Conservation (phyloP, 805 yeast species). For the Yarrowia porcina region DNA sequence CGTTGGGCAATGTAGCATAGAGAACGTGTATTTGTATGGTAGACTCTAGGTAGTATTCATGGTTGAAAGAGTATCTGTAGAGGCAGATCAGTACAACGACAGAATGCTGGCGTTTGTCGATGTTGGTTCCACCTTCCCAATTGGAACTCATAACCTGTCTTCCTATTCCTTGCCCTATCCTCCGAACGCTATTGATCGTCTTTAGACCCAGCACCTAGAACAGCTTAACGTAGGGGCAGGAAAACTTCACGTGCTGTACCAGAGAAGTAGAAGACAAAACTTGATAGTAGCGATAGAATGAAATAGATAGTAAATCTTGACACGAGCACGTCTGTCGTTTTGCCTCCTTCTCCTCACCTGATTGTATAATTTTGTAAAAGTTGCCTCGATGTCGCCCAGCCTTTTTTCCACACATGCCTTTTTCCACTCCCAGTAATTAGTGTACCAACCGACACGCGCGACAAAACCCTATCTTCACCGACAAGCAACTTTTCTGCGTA, state of each 20-base stretch:
- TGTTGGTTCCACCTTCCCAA: too few species aligned
- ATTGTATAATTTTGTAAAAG: not conserved
- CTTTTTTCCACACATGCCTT: not conserved
- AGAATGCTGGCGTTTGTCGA: too few species aligned
- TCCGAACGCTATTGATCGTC: not conserved
- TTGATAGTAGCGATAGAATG: too few species aligned
- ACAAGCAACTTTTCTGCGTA: constrained; percentile 19
- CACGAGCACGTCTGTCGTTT: not conserved
- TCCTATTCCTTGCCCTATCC: not conserved
- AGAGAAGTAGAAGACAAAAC: too few species aligned
- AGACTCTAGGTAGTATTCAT: too few species aligned
- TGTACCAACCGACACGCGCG: constrained; percentile 9
- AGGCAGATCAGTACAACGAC: too few species aligned
- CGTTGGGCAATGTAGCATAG: too few species aligned
- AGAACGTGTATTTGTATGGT: too few species aligned
- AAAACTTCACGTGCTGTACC: constrained; percentile 5
- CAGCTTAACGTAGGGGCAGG: constrained; percentile 1
- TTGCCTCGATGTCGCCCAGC: not conserved
- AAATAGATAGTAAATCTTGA: not conserved
- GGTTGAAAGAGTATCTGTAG: too few species aligned
- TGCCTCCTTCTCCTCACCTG: not conserved
- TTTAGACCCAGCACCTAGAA: not conserved
- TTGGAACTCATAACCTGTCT: not conserved
- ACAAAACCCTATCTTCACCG: constrained; percentile 22
- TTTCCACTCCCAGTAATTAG: not conserved